Conservation (phyloP, 164 flowering plant species). For the Cinnamomum micranthum region DNA sequence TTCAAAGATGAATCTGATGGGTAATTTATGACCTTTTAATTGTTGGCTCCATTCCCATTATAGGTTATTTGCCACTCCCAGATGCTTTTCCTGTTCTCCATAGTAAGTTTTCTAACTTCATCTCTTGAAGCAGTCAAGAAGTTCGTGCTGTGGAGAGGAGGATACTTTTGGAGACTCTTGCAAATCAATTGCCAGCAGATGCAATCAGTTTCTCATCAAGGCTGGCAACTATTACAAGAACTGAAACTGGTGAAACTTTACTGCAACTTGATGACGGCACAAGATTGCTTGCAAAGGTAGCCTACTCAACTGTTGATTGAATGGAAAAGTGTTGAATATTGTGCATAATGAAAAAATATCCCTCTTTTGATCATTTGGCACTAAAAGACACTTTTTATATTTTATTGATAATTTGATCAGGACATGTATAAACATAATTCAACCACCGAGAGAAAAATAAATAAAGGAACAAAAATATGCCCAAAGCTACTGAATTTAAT, state of each 20-base stretch:
- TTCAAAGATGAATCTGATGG: conserved; percentile 81
- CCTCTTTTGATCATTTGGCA: too few species aligned
- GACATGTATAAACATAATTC: too few species aligned
- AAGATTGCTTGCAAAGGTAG: conserved; percentile 60
- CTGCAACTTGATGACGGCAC: conserved; percentile 64
- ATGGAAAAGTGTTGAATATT: neutral
- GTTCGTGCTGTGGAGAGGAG: conserved; percentile 94
- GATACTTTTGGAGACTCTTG: conserved; percentile 70
- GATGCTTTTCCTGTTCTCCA: neutral
- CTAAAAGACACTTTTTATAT: too few species aligned
- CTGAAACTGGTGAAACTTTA: conserved; percentile 38
- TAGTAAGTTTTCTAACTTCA: conserved; percentile 1
- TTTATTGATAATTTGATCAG: too few species aligned
- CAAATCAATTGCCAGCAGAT: conserved; percentile 57
- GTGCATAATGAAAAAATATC: too few species aligned
- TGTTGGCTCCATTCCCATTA: neutral
- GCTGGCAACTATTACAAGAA: conserved; percentile 44
- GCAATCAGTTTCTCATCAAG: conserved; percentile 63
- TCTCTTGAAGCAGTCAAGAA: conserved; percentile 60
- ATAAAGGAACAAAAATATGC: too few species aligned
- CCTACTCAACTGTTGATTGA: neutral
- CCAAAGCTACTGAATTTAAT: too few species aligned
- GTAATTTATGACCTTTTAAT: conserved; percentile 24
- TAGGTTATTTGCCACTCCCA: neutral
- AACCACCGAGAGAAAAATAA: too few species aligned